phyloP scores from a whole-genome alignment of 495 filamentous ascomycete genomes.

The Xylaria nigripes region DNA sequence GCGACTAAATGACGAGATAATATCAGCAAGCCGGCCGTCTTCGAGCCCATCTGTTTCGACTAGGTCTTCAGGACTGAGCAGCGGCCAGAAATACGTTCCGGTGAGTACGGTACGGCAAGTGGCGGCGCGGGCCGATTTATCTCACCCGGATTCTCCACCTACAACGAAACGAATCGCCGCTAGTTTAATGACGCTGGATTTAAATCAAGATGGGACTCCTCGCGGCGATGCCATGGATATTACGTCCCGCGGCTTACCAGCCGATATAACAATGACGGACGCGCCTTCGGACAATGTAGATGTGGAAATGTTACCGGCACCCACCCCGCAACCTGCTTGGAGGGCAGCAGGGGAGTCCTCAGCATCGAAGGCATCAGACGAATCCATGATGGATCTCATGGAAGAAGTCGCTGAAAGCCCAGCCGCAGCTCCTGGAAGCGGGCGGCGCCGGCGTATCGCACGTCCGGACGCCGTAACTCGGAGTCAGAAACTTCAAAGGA shows the following conservation, averaged over 20 bases:
- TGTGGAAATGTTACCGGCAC: slow-evolving; percentile 1
- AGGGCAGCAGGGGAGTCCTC: slow-evolving; percentile 5
- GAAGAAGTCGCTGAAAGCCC: slow-evolving; percentile 44
- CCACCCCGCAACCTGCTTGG: slow-evolving; percentile 2
- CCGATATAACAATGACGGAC: not conserved
- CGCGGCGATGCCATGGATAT: not conserved
- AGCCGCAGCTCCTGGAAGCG: slow-evolving; percentile 39
- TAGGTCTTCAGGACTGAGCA: slow-evolving; percentile 18
- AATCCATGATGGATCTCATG: slow-evolving; percentile 16
- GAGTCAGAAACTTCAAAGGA: slow-evolving; percentile 28
- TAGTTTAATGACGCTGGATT: not conserved
- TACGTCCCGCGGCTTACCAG: not conserved
- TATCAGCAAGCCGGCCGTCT: slow-evolving; percentile 11
- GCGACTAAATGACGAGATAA: slow-evolving; percentile 17
- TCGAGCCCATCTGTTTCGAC: slow-evolving; percentile 17
- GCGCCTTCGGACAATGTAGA: slow-evolving; percentile 8
- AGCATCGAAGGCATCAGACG: slow-evolving; percentile 10
- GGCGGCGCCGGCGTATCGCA: slow-evolving; percentile 27
- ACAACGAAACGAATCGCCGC: slow-evolving; percentile 5
- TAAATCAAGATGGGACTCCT: not conserved
- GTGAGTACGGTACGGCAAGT: slow-evolving; percentile 8
- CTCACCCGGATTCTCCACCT: not conserved
- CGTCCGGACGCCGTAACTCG: slow-evolving; percentile 19
- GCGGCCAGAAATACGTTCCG: slow-evolving; percentile 4
- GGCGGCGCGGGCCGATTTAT: not conserved